A percentile compares a stretch with the other conserved stretches of the same genome.
Conservation (phyloP, 148 eudicot genomes). For the Vaccinium myrtillus region DNA sequence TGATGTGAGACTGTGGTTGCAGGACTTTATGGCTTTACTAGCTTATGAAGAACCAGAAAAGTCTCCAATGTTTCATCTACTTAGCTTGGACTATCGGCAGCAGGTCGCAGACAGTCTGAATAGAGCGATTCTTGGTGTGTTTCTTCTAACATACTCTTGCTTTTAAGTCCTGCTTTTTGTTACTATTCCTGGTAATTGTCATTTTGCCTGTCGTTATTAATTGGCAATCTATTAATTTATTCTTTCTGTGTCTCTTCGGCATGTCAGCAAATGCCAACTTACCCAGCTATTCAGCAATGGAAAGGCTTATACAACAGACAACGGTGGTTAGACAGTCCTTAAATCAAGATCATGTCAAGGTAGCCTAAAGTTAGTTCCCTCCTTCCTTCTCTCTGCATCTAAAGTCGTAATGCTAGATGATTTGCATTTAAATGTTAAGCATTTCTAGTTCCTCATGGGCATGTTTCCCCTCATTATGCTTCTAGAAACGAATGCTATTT, state of each 20-base stretch:
- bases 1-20: conserved; percentile 16
- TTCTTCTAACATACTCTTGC: neutral
- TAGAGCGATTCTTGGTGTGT: conserved; percentile 74
- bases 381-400: neutral
- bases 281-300: conserved; percentile 73
- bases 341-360: conserved; percentile 74
- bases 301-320: conserved; percentile 79
- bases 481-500: neutral
- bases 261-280: conserved; percentile 54
- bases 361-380: conserved; percentile 27
- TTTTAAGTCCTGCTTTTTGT: neutral
- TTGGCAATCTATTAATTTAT: neutral
- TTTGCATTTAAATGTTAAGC: neutral
- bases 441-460: neutral
- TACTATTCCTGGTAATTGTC: neutral
- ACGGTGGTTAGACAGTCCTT: conserved; percentile 71
- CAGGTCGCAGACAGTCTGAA: conserved; percentile 74
- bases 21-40: conserved; percentile 86
- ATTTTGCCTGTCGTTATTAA: neutral
- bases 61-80: conserved; percentile 84
- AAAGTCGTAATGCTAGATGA: conserved; percentile 1
- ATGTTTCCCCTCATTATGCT: neutral
- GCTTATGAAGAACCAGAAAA: conserved; percentile 94
- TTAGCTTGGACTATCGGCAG: conserved; percentile 63
- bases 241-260: conserved; percentile 12